These are phyloP conservation scores for Anisogramma anomala DNA, from an alignment of 2,329 filamentous ascomycete genomes.

Conservation along the genomic window DNA sequence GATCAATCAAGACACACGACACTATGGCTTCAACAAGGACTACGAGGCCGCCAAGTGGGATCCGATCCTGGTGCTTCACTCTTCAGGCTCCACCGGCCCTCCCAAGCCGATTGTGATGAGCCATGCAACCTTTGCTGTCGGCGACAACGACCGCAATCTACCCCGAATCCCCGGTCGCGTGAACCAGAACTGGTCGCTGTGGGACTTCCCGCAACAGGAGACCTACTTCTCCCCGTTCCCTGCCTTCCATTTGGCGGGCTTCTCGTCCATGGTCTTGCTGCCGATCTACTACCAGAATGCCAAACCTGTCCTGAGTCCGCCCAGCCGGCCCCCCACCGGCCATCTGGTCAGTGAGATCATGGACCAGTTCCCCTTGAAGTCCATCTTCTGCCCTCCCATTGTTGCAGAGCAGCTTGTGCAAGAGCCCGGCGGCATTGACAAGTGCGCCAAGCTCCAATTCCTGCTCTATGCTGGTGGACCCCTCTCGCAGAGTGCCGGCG, in stretches of 20 bases:
- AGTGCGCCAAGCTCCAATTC: conserved; percentile 15
- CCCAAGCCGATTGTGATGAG: conserved; percentile 16
- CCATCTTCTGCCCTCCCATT: conserved; percentile 15
- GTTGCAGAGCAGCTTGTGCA: conserved; percentile 15
- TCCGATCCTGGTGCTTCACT: conserved; percentile 15
- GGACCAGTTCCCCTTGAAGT: conserved; percentile 13
- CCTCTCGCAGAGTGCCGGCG: conserved; percentile 14
- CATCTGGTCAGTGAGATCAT: conserved; percentile 13
- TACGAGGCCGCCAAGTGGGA: conserved; percentile 13
- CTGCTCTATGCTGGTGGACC: conserved; percentile 17
- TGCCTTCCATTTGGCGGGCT: conserved; percentile 14
- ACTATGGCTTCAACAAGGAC: conserved; percentile 14
- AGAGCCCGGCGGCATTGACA: conserved; percentile 13
- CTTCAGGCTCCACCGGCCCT: conserved; percentile 16
- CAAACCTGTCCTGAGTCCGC: conserved; percentile 9
- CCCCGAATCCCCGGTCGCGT: conserved; percentile 12
- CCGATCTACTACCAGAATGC: conserved; percentile 15
- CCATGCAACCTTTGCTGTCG: conserved; percentile 14
- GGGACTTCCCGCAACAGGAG: conserved; percentile 11
- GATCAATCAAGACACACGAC: conserved; percentile 9
- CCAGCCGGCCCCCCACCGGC: conserved; percentile 12
- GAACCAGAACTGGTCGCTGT: conserved; percentile 15
- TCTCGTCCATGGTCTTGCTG: conserved; percentile 14
- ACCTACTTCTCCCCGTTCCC: conserved; percentile 15
- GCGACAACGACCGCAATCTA: conserved; percentile 13